A percentile compares a stretch with the other conserved stretches of the same genome.
Evolutionary conservation across 331 rosid genomes (phyloP).

Genomic region (Quercus tomentella): DNA sequence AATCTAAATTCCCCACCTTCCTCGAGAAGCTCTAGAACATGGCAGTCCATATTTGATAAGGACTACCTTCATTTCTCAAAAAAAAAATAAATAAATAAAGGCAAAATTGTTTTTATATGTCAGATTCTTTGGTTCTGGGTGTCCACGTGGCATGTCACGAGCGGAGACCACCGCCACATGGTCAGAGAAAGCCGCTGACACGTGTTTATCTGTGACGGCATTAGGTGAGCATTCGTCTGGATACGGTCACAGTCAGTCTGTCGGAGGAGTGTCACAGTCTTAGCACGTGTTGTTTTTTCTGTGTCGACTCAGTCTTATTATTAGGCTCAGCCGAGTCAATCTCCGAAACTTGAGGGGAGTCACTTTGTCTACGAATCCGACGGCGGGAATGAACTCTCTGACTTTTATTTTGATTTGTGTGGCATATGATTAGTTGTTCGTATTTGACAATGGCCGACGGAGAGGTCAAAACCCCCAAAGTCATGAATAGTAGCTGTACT

Average conservation of each 20-base stretch:
- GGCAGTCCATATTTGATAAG: constrained; percentile 20
- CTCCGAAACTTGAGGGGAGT: background rate
- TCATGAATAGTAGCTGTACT: background rate
- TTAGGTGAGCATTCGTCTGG: constrained; percentile 1
- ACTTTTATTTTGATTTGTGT: background rate
- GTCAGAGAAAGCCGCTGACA: constrained; percentile 1
- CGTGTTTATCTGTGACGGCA: background rate
- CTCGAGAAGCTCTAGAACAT: background rate
- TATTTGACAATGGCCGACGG: background rate
- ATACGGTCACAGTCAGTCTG: background rate
- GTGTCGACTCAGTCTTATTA: background rate
- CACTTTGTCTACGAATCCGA: background rate
- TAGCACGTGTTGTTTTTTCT: background rate
- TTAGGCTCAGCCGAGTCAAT: background rate
- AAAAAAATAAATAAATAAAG: background rate
- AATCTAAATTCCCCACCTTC: background rate
- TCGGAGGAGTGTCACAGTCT: background rate
- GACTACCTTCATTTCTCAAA: background rate
- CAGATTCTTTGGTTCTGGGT: constrained; percentile 13
- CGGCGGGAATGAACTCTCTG: background rate
- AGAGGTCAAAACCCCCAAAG: background rate
- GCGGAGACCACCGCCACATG: constrained; percentile 1
- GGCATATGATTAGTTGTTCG: background rate
- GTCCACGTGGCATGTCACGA: constrained; percentile 13
- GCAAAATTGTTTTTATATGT: background rate